Evolutionary conservation across 1,139 yeast species (phyloP), one percentile per base, ranked within the genome.

Genomic region (Hanseniaspora uvarum): DNA sequence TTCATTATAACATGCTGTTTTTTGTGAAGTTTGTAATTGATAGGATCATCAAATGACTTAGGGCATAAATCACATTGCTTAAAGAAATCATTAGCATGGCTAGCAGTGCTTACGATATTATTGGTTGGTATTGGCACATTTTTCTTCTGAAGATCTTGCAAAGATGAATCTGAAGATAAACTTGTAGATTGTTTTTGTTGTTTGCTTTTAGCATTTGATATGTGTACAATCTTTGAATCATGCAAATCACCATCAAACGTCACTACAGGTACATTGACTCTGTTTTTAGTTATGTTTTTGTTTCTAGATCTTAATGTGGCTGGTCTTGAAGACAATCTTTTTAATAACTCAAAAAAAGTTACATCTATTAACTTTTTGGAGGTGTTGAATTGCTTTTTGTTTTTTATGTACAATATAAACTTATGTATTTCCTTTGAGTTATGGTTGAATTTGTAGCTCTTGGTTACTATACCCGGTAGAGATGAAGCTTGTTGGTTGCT

Each of bases 21-120:
- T 59, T 79, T 83, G 61, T 82, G 87, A 44, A 87, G 70, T 64
- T 81, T 80, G 59, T 81, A 70, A 65, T 81, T 87, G 11, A 80
- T 74, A 2, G 83, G 77, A 37, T 87, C 67, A 53, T 83, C 72
- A 65, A 82, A 81, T 34, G 79, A 72, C 71, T 79, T 71, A 3
- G 72, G 63, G 63, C 87, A 81, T 46, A 63, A 61, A 5, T 59
- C 59, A 52, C 69, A 66, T 23, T 48, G 45, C 16, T 43, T 50
- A 26, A 36, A 50, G n/a, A 50, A 43, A 7, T 28, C 39, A 4
- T 4, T 19, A 10, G 23, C 16, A 40, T 24, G 33, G 14, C 11
- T 7, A 10, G 34, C 4, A 8, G 16, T 12, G 26, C 7, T 34
- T 7, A 1, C 14, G 5, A n/a, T 7, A 34, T 34, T 34, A 19